Evolutionary conservation across 208 protist species (phyloP), one percentile per base, ranked within the genome.

Genomic region (Wallacemonas rigidus): DNA sequence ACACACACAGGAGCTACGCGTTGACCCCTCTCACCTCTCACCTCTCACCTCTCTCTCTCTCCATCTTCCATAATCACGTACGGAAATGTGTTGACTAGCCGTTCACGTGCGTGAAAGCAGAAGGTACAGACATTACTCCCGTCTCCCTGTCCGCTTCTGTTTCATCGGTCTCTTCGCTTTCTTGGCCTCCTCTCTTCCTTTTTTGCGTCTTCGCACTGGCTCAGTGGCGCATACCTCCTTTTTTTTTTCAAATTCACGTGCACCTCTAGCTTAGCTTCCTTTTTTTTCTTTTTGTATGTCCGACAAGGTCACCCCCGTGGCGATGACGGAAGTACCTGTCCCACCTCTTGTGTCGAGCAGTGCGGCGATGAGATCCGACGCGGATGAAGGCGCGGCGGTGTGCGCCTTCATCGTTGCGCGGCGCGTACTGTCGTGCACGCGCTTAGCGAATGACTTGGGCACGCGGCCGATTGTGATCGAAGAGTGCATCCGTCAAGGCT

Each of bases 391-490:
- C 7, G 71, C 88, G 1, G 71, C 47, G 47, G 84, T 97, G 57
- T 92, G 86, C 71, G 86, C 86, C 0, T 82, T 90, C 67, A 73
- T 97, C 9, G 86, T 95, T 51, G 83, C 71, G 2, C 68, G 80
- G 38, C 69, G 83, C 17, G 70, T 81, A 2, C 69, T 87, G 63
- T 81, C 79, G n/a, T 77, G 53, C 6, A 57, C 67, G 9, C 77
- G 70, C 51, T 76, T 94, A 17, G 79, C 85, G 39, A 74, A 80
- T 38, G 74, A 76, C 4, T 55, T 97, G 7, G 85, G 87, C 2
- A 69, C 94, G 2, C 92, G 89, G 1, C 71, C 79, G 14, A 67
- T 95, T 47, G 83, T 93, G 2, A 71, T 97, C 1, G 88, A 97
- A 79, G 82, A 93, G 78, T 88, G 76, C 40, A 85, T 97, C 50